Evolutionary conservation across 192 early-diverging fungal species (phyloP), one percentile per base, ranked within the genome.

Genomic region (Backusella liffmaniae): DNA sequence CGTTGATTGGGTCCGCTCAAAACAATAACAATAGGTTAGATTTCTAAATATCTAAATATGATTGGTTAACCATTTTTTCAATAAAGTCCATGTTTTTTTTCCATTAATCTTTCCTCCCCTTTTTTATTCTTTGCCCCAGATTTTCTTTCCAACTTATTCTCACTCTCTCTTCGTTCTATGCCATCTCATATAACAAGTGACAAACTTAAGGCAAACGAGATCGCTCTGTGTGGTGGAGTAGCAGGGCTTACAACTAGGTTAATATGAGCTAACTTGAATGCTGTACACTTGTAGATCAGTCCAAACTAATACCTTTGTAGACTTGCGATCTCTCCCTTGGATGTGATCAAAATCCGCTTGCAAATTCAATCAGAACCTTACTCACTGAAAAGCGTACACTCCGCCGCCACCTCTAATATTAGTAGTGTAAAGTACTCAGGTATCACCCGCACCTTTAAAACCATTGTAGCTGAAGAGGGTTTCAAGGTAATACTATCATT

Each of bases 311-410:
- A 2, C 30, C 10, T 18, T 7, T 70, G 88, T 23, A 88, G 97
- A 12, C 89, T 95, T 37, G 85, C 95, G 0, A 93, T 96, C 35
- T 90, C 97, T 18, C 97, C 97, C 8, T 84, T 98, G 6, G 97
- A 98, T 66, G 96, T 98, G 9, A 88, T 97, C 67, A 98, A 98
- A 82, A 96, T 96, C 65, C 88, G 94, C 16, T 84, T 93, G 16
- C 92, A 90, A 72, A 76, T 90, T 76, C 67, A 42, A 10, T 71
- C 76, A 41, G 46, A 73, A 49, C 26, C 67, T 8, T 74, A 70
- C 4, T 26, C 44, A 13, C 53, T 69, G 1, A 56, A 36, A 29
- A 26, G 59, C 23, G n/a, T 75, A 35, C 10, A 70, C 82, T 73
- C 86, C 84, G 0, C 80, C 82, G 72, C 85, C 84, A 1, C 80